Evolutionary conservation across 2,329 filamentous ascomycete species (phyloP).

Genomic region (Exserohilum turcica): DNA sequence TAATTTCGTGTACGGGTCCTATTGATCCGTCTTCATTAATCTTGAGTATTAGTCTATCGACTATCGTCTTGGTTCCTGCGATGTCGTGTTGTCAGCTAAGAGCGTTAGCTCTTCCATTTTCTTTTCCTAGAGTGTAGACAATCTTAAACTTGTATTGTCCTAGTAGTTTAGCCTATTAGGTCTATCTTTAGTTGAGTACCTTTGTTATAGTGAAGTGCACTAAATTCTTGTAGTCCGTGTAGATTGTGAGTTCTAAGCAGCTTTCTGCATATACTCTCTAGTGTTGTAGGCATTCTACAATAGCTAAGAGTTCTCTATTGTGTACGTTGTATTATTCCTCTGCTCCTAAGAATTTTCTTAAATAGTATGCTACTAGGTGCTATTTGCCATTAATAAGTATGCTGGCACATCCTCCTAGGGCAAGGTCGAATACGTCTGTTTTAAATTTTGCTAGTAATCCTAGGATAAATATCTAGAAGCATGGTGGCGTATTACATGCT

Average conservation of each 20-base stretch:
- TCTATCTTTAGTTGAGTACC: too few species aligned
- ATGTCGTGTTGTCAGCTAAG: not conserved
- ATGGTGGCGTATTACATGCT: slow-evolving; percentile 19
- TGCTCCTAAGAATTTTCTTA: not conserved
- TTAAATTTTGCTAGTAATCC: not conserved
- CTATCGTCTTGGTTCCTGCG: not conserved
- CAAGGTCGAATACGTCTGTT: not conserved
- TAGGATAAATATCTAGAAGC: slow-evolving; percentile 17
- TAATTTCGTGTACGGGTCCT: not conserved
- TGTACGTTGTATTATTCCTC: not conserved
- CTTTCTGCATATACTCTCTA: not conserved
- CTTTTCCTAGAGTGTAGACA: not conserved
- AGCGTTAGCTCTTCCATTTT: not conserved
- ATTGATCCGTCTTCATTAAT: not conserved
- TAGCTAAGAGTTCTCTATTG: too few species aligned
- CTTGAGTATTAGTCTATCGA: not conserved
- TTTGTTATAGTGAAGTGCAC: too few species aligned
- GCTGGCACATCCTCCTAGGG: not conserved
- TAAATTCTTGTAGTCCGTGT: too few species aligned
- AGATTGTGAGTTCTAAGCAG: not conserved
- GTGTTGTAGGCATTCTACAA: not conserved
- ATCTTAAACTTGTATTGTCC: too few species aligned
- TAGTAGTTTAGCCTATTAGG: too few species aligned
- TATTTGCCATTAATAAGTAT: not conserved
- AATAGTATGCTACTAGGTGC: not conserved